Percentiles rank a stretch among this genome's conserved stretches.
Evolutionary conservation across 2,329 filamentous ascomycete genomes (phyloP).

Genomic region (Exophiala oligosperma): DNA sequence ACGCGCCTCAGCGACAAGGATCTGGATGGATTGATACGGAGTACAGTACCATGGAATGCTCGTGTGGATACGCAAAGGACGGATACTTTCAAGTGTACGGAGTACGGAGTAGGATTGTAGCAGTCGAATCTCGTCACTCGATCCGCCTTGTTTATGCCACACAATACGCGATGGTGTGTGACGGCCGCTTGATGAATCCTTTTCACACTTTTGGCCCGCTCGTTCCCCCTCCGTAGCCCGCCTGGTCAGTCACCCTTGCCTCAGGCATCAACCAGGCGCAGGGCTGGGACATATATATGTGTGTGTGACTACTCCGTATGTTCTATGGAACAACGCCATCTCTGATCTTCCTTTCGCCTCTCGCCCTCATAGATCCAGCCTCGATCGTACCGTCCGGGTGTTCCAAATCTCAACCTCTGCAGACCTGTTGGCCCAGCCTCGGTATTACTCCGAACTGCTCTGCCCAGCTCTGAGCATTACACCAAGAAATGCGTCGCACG

Average conservation of each 20-base stretch:
- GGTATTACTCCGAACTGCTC: not conserved
- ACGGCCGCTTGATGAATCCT: not conserved
- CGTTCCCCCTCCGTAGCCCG: not conserved
- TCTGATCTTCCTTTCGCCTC: not conserved
- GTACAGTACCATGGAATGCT: not conserved
- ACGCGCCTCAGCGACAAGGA: no score
- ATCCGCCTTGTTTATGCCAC: not conserved
- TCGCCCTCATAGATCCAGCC: constrained; percentile 4
- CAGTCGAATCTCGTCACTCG: not conserved
- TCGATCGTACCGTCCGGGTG: not conserved
- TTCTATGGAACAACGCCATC: no score
- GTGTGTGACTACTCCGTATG: no score
- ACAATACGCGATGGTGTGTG: not conserved
- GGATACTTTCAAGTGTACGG: no score
- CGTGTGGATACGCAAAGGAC: no score
- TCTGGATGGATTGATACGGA: no score
- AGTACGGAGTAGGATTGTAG: no score
- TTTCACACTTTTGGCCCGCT: not conserved
- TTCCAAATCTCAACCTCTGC: not conserved
- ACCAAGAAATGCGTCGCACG: not conserved
- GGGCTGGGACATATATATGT: not conserved
- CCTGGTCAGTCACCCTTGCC: constrained; percentile 13
- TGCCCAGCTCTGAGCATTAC: not conserved
- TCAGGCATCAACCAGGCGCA: constrained; percentile 24
- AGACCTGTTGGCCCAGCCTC: not conserved